Base-by-base conservation (phyloP, 2,329 filamentous ascomycete genomes). In the Pseudogymnoascus sp. region DNA sequence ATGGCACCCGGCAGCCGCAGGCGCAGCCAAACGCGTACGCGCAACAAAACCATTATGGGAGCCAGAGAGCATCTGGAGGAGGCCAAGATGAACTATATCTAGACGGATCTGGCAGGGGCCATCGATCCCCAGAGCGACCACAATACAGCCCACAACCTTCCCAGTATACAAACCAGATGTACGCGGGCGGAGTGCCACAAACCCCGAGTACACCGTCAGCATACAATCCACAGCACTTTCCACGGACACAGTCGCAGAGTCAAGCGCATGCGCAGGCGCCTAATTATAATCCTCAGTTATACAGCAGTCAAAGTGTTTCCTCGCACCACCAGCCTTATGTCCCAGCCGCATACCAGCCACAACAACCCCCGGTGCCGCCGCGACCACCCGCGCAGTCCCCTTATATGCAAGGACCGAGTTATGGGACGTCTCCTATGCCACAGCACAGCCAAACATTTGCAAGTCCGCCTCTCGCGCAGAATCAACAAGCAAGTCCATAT, bases 201-300 rank as follows among this genome's bases (percentile, higher is more conserved):
- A 55, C 49, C 28, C 49, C 49, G 70, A 76, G 74, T 71, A 80
- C 75, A 69, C 76, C 67, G 75, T 72, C 73, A 16, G 68, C 80
- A 45, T 88, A 88, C 74, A 87, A 88, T 67, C 85, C 85, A 12
- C 84, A 85, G 69, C 77, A 84, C 69, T 88, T 84, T 72, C 78
- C 76, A 52, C 74, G 79, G 33, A 66, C 72, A 9, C 69, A 72
- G 62, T 72, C 71, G n/a, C 69, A 70, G 41, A 68, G 66, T 8
- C 69, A 71, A 60, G 23, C 62, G 23, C 61, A 62, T 33, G 16
- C 19, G n/a, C 62, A 28, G 28, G 74, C 77, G 11, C 73, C 76
- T 36, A 72, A 78, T 62, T 76, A 78, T 58, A 76, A 78, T 60
- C 75, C 74, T 25, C 72, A 73, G 71, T 74, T 75, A 73, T 82